A percentile compares a stretch with the other conserved stretches of the same genome.
Evolutionary conservation across 2,329 filamentous ascomycete species (phyloP).

Genomic region (Fusarium oxysporum): DNA sequence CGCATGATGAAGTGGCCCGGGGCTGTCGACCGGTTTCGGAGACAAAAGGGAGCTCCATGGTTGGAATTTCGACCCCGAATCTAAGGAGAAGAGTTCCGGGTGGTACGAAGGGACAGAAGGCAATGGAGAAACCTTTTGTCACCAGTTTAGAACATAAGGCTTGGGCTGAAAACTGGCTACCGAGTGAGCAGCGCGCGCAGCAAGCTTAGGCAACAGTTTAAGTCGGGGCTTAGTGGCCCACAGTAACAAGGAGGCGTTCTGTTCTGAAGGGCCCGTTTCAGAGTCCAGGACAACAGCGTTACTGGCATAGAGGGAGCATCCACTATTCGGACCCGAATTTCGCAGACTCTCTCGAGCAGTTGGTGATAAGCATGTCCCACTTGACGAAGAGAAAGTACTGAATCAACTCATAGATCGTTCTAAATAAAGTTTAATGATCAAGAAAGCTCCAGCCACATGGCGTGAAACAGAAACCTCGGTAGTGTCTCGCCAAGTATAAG

Average conservation of each 20-base stretch:
- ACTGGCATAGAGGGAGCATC: neutral
- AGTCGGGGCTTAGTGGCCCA: neutral
- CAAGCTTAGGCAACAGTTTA: neutral
- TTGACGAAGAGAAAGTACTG: neutral
- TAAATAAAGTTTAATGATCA: neutral
- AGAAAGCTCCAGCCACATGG: neutral
- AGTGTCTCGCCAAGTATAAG: rapidly evolving
- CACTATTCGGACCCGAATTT: neutral
- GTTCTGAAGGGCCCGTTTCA: neutral
- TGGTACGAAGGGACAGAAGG: neutral
- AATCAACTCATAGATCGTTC: too few species aligned
- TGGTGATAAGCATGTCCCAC: neutral
- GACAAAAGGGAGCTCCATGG: neutral
- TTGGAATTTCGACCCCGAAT: neutral
- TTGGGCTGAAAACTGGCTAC: neutral
- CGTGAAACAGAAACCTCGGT: neutral
- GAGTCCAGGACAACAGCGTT: neutral
- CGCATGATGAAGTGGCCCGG: neutral
- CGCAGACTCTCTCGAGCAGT: neutral
- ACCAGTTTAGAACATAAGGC: neutral
- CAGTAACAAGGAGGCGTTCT: neutral
- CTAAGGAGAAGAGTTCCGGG: neutral
- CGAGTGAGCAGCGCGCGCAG: neutral
- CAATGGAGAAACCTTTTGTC: neutral
- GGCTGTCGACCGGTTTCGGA: neutral